These are phyloP conservation scores for Fusarium papillatum DNA, from an alignment of 2,329 filamentous ascomycete genomes.

Conservation along the genomic window DNA sequence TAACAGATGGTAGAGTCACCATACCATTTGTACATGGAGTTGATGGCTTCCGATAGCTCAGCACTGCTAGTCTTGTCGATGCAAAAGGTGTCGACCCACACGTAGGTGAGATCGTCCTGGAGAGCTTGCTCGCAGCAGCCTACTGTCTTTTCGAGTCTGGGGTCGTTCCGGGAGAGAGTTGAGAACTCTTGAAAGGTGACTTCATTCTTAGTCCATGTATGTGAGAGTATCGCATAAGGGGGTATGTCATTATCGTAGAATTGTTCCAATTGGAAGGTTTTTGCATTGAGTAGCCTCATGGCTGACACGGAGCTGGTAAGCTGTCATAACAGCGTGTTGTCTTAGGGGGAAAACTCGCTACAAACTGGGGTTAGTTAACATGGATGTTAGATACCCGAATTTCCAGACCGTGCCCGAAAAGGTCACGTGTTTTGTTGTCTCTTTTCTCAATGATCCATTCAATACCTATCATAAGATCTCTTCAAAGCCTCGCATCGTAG, in stretches of 20 bases:
- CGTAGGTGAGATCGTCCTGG: background rate
- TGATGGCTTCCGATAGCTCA: background rate
- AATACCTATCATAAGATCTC: background rate
- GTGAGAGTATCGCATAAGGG: background rate
- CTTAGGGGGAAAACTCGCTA: background rate
- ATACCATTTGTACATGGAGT: conserved; percentile 1
- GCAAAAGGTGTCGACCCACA: background rate
- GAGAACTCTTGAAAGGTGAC: background rate
- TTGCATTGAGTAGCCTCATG: background rate
- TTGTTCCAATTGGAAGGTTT: background rate
- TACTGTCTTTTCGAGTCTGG: background rate
- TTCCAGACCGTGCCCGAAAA: background rate
- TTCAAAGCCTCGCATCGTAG: background rate
- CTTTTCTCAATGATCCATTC: background rate
- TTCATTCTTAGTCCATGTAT: background rate
- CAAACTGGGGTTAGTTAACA: background rate
- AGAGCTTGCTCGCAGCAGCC: background rate
- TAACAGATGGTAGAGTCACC: background rate
- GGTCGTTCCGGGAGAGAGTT: background rate
- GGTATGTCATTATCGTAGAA: background rate
- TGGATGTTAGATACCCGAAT: background rate
- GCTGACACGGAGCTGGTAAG: background rate
- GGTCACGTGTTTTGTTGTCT: background rate
- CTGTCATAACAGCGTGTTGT: background rate
- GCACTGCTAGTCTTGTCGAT: background rate